Evolutionary conservation across 2,329 filamentous ascomycete species (phyloP).

Genomic region (Diplodia sapinea): DNA sequence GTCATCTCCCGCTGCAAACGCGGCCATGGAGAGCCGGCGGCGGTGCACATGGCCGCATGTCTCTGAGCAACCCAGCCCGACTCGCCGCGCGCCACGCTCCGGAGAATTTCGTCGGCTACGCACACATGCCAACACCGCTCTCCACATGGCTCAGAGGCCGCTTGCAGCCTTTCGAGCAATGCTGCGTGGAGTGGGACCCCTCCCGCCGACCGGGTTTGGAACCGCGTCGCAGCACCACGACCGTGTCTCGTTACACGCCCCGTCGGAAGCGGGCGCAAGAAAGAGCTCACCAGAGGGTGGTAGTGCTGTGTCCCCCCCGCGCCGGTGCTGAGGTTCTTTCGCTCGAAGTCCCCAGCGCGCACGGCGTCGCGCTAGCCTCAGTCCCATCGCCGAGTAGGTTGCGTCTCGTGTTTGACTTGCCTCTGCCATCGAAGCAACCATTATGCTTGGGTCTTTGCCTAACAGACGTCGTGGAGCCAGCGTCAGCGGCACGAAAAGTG

Average conservation of each 20-base stretch:
- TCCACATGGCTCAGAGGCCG: conserved; percentile 17
- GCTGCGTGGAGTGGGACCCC: background rate
- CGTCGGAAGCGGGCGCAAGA: conserved; percentile 19
- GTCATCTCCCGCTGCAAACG: conserved; percentile 1
- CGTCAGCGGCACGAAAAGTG: conserved; percentile 1
- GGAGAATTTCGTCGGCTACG: conserved; percentile 21
- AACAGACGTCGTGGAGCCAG: conserved; percentile 8
- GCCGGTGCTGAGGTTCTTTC: conserved; percentile 3
- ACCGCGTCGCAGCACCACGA: conserved; percentile 5
- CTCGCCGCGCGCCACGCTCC: conserved; percentile 15
- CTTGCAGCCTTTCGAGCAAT: conserved; percentile 15
- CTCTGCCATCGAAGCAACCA: conserved; percentile 5
- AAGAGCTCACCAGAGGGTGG: background rate
- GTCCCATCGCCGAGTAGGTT: conserved; percentile 19
- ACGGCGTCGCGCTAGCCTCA: conserved; percentile 23
- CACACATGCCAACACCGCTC: conserved; percentile 17
- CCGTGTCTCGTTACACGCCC: conserved; percentile 10
- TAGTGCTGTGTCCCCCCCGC: conserved; percentile 1
- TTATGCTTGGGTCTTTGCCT: conserved; percentile 1
- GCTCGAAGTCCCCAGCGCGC: conserved; percentile 10
- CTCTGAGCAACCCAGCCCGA: conserved; percentile 2
- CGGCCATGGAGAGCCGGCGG: conserved; percentile 15
- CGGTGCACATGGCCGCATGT: conserved; percentile 17
- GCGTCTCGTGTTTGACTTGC: conserved; percentile 6
- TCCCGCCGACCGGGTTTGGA: conserved; percentile 26